These are phyloP conservation scores for Yamadazyma blattariae DNA, from an alignment of 1,139 yeast genomes.

Conservation along the genomic window DNA sequence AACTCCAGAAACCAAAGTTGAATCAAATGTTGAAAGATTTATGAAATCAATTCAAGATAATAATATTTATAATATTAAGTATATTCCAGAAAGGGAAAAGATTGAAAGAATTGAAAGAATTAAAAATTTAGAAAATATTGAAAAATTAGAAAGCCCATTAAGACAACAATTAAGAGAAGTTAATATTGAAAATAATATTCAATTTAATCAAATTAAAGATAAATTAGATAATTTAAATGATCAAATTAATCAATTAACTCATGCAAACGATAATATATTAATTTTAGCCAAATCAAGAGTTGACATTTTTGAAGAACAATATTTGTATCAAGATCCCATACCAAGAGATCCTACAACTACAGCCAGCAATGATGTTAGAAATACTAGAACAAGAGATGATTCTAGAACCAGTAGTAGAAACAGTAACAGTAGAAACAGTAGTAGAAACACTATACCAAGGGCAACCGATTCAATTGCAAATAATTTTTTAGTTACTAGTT, in stretches of 20 bases:
- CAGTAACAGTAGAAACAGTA: too few species aligned
- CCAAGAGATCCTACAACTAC: not conserved
- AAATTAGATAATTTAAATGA: slow-evolving; percentile 9
- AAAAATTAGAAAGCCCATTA: not conserved
- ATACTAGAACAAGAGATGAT: too few species aligned
- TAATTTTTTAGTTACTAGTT: too few species aligned
- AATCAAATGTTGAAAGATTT: not conserved
- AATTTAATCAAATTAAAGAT: slow-evolving; percentile 4
- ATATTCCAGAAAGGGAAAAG: not conserved
- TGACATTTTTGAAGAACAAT: not conserved
- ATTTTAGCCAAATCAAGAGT: not conserved
- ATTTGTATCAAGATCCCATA: not conserved
- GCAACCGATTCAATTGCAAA: too few species aligned
- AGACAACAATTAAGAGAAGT: slow-evolving; percentile 1
- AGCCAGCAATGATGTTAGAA: not conserved
- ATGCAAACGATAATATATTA: not conserved
- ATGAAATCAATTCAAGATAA: slow-evolving; percentile 4
- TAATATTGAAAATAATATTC: not conserved
- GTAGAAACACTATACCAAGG: too few species aligned
- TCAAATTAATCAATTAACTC: slow-evolving; percentile 4
- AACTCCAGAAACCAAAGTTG: not conserved
- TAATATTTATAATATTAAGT: slow-evolving; percentile 5
- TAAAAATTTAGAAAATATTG: not conserved
- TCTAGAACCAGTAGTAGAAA: too few species aligned
- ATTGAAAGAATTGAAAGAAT: not conserved